phyloP scores from a whole-genome alignment of 306 rosid species.

The Phaseolus lunatus region DNA sequence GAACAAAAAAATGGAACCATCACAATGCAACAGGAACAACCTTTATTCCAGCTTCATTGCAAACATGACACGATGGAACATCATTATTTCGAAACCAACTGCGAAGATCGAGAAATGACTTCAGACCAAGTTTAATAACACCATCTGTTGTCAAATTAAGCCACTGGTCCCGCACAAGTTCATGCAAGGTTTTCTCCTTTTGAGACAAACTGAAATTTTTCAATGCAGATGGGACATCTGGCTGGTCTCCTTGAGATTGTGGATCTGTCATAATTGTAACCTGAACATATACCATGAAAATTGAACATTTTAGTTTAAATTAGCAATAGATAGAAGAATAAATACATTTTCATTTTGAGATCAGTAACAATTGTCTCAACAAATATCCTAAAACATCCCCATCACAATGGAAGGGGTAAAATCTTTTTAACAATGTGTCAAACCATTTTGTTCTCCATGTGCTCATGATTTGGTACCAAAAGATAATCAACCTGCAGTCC shows the following conservation, averaged over 20 bases:
- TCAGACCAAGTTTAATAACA: conserved; percentile 77
- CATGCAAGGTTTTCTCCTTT: conserved; percentile 75
- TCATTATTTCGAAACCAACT: conserved; percentile 84
- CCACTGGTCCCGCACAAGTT: conserved; percentile 82
- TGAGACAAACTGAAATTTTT: conserved; percentile 66
- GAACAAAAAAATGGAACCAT: not conserved
- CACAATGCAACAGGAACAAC: conserved; percentile 52
- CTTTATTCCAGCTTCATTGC: conserved; percentile 98
- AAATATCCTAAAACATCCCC: conserved; percentile 22
- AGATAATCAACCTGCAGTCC: not conserved
- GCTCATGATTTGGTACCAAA: conserved; percentile 12
- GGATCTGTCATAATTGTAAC: conserved; percentile 50
- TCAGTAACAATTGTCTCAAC: not conserved
- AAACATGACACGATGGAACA: conserved; percentile 80
- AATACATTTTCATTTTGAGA: conserved; percentile 12
- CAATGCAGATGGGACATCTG: conserved; percentile 59
- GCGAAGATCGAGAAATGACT: conserved; percentile 91
- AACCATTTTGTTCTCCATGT: conserved; percentile 7
- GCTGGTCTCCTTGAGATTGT: conserved; percentile 63
- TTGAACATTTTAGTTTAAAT: conserved; percentile 24
- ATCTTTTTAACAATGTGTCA: not conserved
- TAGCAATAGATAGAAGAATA: conserved; percentile 1
- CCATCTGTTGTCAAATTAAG: conserved; percentile 69
- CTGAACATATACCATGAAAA: conserved; percentile 57
- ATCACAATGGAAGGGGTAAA: not conserved